Percentiles rank a stretch among this genome's conserved stretches.
Evolutionary conservation across 192 early-diverging fungal species (phyloP).

Genomic region (Gonapodya prolifera): DNA sequence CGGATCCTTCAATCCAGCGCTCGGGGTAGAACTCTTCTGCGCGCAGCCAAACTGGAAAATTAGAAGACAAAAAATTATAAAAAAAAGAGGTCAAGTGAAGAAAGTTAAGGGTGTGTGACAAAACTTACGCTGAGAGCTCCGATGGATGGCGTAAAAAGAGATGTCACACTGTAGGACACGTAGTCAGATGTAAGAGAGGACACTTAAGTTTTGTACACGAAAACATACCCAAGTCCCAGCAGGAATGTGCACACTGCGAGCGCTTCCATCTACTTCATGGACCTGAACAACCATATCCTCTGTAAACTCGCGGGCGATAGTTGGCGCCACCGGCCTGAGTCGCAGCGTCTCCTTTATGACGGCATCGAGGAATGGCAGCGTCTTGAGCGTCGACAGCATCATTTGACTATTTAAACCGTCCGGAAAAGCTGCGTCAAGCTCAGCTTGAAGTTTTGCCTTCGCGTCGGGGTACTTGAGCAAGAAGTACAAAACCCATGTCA

Average conservation of each 20-base stretch:
- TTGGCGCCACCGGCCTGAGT: slow-evolving; percentile 16
- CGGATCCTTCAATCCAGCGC: slow-evolving; percentile 21
- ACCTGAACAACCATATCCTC: not conserved
- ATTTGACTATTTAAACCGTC: not conserved
- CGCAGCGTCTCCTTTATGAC: slow-evolving; percentile 24
- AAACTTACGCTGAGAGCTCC: not conserved
- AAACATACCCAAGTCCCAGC: not conserved
- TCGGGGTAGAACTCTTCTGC: slow-evolving; percentile 41
- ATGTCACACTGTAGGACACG: not conserved
- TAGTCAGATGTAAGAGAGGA: not conserved
- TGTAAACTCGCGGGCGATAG: not conserved
- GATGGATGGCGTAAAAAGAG: not conserved
- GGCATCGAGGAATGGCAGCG: slow-evolving; percentile 22
- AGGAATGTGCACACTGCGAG: not conserved
- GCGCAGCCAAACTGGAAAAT: not conserved
- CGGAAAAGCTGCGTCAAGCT: not conserved
- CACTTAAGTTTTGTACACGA: not conserved
- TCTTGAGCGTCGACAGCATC: slow-evolving; percentile 11
- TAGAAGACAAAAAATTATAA: too few species aligned
- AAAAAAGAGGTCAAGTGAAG: too few species aligned
- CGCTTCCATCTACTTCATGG: not conserved
- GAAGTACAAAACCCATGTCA: slow-evolving; percentile 3
- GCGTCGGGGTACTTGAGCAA: not conserved
- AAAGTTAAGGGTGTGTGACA: not conserved
- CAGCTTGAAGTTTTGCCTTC: not conserved